Evolutionary conservation across 306 rosid species (phyloP).

Genomic region (Astragalus glycyphyllos): DNA sequence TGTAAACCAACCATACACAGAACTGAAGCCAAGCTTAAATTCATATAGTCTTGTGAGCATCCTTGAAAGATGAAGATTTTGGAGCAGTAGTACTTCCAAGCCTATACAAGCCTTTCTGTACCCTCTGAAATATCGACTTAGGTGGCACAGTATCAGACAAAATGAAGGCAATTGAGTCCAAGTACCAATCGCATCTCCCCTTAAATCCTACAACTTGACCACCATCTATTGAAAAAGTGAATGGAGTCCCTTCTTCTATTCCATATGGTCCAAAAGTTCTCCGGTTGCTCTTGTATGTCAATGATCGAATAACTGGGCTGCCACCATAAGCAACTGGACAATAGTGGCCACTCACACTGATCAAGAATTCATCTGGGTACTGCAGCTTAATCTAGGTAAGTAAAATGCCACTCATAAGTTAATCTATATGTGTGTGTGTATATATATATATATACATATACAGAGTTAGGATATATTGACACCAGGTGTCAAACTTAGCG

Average conservation of each 20-base stretch:
- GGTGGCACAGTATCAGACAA: slow-evolving; percentile 39
- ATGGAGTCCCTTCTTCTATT: slow-evolving; percentile 68
- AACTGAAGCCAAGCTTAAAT: neutral
- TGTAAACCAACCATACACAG: no score
- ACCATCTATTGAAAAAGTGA: slow-evolving; percentile 59
- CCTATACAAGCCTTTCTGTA: slow-evolving; percentile 51
- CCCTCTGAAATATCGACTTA: slow-evolving; percentile 44
- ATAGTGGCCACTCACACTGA: slow-evolving; percentile 60
- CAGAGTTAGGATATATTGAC: no score
- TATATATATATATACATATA: no score
- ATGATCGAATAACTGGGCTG: slow-evolving; percentile 61
- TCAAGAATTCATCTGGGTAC: slow-evolving; percentile 59
- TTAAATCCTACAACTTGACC: slow-evolving; percentile 64
- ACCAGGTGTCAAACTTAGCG: no score
- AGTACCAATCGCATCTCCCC: slow-evolving; percentile 58
- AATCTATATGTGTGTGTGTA: no score
- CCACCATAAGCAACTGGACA: slow-evolving; percentile 46
- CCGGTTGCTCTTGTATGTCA: slow-evolving; percentile 59
- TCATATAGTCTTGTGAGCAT: slow-evolving; percentile 1
- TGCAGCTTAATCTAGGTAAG: slow-evolving; percentile 57
- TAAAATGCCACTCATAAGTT: neutral
- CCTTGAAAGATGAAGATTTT: slow-evolving; percentile 41
- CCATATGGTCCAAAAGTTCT: slow-evolving; percentile 69
- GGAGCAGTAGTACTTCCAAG: slow-evolving; percentile 44
- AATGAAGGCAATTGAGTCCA: slow-evolving; percentile 59